Percentiles rank a stretch among this genome's conserved stretches.
Evolutionary conservation across 495 filamentous ascomycete genomes (phyloP).

Genomic region (Glutinoglossum americanum): DNA sequence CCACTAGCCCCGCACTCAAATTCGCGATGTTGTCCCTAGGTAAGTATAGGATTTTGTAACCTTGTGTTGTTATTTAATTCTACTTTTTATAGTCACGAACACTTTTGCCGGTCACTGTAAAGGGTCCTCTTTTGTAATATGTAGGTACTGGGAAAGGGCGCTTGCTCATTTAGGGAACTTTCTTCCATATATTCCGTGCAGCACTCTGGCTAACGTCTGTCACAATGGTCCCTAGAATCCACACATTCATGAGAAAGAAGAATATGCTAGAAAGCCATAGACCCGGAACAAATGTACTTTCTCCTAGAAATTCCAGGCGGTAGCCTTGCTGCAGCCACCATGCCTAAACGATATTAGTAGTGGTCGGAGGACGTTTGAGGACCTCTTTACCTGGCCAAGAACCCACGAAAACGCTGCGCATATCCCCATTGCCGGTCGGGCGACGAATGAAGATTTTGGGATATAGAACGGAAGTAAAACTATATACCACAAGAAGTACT

Average conservation of each 20-base stretch:
- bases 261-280: conserved; percentile 50
- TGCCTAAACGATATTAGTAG: conserved; percentile 25
- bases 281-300: conserved; percentile 68
- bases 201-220: no score
- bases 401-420: conserved; percentile 49
- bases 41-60: no score
- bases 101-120: no score
- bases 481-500: conserved; percentile 98
- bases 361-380: neutral
- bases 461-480: conserved; percentile 84
- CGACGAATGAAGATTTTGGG: conserved; percentile 50
- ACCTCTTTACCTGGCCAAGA: conserved; percentile 29
- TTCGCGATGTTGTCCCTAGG: no score
- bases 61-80: no score
- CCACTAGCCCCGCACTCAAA: no score
- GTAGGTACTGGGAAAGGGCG: no score
- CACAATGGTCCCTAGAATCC: conserved; percentile 67
- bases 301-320: conserved; percentile 67
- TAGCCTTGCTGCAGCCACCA: conserved; percentile 81
- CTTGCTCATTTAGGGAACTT: no score
- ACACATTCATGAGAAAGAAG: conserved; percentile 73
- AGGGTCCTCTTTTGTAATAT: no score
- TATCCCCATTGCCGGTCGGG: conserved; percentile 34
- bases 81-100: no score
- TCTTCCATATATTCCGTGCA: no score